phyloP scores from a whole-genome alignment of 306 rosid genomes.

The Glycyrrhiza uralensis region DNA sequence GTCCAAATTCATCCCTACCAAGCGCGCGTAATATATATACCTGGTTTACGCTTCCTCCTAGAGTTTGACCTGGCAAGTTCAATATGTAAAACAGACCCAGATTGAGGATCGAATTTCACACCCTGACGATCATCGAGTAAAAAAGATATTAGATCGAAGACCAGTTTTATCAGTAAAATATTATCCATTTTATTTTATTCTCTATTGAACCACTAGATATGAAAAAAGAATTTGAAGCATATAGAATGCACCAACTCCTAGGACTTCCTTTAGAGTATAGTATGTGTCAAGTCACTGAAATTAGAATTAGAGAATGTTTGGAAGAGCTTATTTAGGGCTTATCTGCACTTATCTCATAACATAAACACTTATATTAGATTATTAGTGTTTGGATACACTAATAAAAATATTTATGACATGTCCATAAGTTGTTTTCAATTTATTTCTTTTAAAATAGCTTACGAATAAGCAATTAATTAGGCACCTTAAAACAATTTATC shows the following conservation, averaged over 20 bases:
- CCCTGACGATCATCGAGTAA: slow-evolving; percentile 53
- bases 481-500: no score
- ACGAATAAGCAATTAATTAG: no score
- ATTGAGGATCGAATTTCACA: slow-evolving; percentile 93
- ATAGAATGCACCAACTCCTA: neutral
- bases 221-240: slow-evolving; percentile 13
- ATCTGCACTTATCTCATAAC: no score
- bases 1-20: neutral
- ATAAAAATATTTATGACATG: no score
- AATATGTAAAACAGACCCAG: slow-evolving; percentile 74
- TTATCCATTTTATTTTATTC: neutral
- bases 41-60: slow-evolving; percentile 89
- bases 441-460: no score
- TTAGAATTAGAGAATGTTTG: no score
- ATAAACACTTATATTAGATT: no score
- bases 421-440: no score
- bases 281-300: neutral
- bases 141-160: slow-evolving; percentile 25
- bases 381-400: no score
- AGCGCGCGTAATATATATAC: slow-evolving; percentile 30
- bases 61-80: slow-evolving; percentile 96
- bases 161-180: slow-evolving; percentile 9
- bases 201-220: neutral
- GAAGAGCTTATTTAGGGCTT: no score
- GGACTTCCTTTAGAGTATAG: neutral